Evolutionary conservation across 2,329 filamentous ascomycete genomes (phyloP).

Genomic region (Monosporascus sp.): DNA sequence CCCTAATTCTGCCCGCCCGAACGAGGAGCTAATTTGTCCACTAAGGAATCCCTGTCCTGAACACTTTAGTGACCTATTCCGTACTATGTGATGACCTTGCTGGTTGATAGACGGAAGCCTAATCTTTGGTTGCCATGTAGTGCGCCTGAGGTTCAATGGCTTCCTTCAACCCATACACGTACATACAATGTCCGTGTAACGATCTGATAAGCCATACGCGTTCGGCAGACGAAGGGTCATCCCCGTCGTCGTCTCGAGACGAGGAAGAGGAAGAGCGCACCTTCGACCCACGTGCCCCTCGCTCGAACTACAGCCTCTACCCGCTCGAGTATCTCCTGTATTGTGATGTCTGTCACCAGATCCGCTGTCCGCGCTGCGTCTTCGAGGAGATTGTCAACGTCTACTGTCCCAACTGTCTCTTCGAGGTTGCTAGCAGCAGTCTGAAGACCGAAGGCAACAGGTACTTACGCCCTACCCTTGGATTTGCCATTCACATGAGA

Average conservation of each 20-base stretch:
- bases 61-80: not conserved
- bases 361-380: slow-evolving; percentile 87
- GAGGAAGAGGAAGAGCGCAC: slow-evolving; percentile 57
- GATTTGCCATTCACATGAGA: not conserved
- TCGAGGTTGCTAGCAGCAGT: slow-evolving; percentile 91
- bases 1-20: not conserved
- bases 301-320: slow-evolving; percentile 87
- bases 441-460: slow-evolving; percentile 90
- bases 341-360: slow-evolving; percentile 96
- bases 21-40: not conserved
- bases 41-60: not conserved
- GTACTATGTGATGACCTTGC: too few species aligned
- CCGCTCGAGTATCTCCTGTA: slow-evolving; percentile 91
- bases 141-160: slow-evolving; percentile 32
- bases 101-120: too few species aligned
- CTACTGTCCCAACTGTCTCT: slow-evolving; percentile 92
- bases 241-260: not conserved
- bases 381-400: slow-evolving; percentile 91
- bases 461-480: slow-evolving; percentile 41
- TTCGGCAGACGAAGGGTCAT: slow-evolving; percentile 23
- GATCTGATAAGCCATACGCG: slow-evolving; percentile 15
- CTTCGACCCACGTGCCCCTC: slow-evolving; percentile 79
- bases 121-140: slow-evolving; percentile 4
- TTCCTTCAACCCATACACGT: slow-evolving; percentile 55
- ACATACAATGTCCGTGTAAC: slow-evolving; percentile 59